Evolutionary conservation across 2,329 filamentous ascomycete species (phyloP).

Genomic region (Shiraia sp.): DNA sequence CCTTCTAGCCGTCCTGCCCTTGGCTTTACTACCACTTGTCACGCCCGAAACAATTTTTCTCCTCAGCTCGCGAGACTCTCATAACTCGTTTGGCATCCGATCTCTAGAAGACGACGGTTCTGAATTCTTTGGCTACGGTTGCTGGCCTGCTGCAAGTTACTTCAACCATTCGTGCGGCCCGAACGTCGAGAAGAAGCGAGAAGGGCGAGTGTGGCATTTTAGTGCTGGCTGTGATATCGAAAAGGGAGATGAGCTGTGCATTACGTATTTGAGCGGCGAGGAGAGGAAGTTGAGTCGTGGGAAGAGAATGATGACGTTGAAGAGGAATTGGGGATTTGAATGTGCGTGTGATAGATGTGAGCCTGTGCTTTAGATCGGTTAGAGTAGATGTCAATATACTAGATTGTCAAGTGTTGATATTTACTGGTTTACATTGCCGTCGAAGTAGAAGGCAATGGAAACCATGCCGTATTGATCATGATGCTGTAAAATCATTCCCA

Average conservation of each 20-base stretch:
- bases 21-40: constrained; percentile 35
- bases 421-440: no score
- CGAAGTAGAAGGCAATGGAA: no score
- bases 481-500: no score
- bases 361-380: not conserved
- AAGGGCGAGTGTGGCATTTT: constrained; percentile 49
- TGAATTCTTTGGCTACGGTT: constrained; percentile 54
- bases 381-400: no score
- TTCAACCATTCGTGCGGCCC: constrained; percentile 55
- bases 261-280: constrained; percentile 55
- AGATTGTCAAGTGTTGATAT: no score
- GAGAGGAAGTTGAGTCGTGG: constrained; percentile 45
- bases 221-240: constrained; percentile 38
- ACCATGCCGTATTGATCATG: no score
- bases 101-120: constrained; percentile 49
- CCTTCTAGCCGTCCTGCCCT: constrained; percentile 47
- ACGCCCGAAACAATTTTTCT: constrained; percentile 41
- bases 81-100: constrained; percentile 55
- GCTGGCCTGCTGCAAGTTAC: constrained; percentile 53
- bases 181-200: constrained; percentile 49
- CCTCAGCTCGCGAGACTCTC: constrained; percentile 47
- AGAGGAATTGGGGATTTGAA: constrained; percentile 51
- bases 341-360: constrained; percentile 49
- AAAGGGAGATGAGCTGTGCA: constrained; percentile 50
- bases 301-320: constrained; percentile 45